These are phyloP conservation scores for Gracilaria caudata DNA, from an alignment of 23 red algal genomes.

Conservation along the genomic window DNA sequence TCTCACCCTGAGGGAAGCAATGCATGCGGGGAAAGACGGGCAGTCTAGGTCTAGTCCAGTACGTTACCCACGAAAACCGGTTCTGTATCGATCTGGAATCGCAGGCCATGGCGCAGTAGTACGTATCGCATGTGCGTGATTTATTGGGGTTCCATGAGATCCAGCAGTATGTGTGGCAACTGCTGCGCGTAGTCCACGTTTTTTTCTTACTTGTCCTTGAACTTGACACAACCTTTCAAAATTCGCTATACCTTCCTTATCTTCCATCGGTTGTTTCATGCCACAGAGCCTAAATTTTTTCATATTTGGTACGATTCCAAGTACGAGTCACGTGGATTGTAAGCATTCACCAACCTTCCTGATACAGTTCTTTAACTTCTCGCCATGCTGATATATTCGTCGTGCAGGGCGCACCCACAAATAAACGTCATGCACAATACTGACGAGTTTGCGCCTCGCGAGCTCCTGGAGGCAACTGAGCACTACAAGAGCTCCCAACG, in stretches of 20 bases:
- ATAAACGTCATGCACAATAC: constrained; percentile 66
- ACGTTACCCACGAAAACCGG: too few relatives aligned
- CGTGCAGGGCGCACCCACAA: constrained; percentile 66
- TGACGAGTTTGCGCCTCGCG: constrained; percentile 50
- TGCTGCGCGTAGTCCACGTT: constrained; percentile 66
- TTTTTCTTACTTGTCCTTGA: constrained; percentile 29
- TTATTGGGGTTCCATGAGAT: too few relatives aligned
- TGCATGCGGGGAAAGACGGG: too few relatives aligned
- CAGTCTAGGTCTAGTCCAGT: too few relatives aligned
- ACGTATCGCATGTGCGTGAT: too few relatives aligned
- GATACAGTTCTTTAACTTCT: constrained; percentile 46
- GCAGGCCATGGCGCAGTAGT: too few relatives aligned
- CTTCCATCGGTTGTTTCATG: constrained; percentile 47
- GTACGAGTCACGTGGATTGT: constrained; percentile 71
- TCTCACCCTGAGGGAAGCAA: too few relatives aligned
- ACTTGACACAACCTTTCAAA: constrained; percentile 55
- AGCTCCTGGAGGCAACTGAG: constrained; percentile 62
- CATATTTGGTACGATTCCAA: constrained; percentile 61
- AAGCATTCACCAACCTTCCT: constrained; percentile 66
- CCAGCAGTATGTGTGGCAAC: constrained; percentile 42
- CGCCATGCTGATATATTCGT: constrained; percentile 33
- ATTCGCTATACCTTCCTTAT: constrained; percentile 32
- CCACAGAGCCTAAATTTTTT: constrained; percentile 59
- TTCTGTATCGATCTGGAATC: too few relatives aligned
- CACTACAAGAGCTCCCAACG: constrained; percentile 58